Percentiles rank a stretch among this genome's conserved stretches.
Evolutionary conservation across 1,139 yeast species (phyloP).

Genomic region (Lodderomyces pseudojiufengensis): DNA sequence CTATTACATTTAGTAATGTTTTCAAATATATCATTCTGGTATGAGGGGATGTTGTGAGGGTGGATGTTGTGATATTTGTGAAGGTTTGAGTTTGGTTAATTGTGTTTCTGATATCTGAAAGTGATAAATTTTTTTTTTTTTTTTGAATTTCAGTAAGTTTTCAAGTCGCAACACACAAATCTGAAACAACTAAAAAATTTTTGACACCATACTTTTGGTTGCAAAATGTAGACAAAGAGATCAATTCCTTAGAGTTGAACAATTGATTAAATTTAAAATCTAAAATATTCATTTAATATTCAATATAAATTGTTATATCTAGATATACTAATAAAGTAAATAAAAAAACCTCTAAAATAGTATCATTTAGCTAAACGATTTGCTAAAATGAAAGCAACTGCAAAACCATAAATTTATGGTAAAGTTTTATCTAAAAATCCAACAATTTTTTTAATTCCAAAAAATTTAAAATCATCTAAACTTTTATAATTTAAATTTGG

Average conservation of each 20-base stretch:
- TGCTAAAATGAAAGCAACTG: background rate
- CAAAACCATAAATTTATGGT: background rate
- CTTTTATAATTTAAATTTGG: slow-evolving; percentile 12
- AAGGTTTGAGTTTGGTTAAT: too few species aligned
- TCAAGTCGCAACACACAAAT: background rate
- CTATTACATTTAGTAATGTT: slow-evolving; percentile 84
- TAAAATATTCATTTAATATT: too few species aligned
- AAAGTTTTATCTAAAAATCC: slow-evolving; percentile 26
- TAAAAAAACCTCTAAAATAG: background rate
- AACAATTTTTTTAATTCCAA: slow-evolving; percentile 25
- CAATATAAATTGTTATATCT: too few species aligned
- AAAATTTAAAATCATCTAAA: slow-evolving; percentile 22
- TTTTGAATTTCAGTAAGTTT: background rate
- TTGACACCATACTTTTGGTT: too few species aligned
- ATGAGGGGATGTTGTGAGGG: background rate
- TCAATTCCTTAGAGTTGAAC: too few species aligned
- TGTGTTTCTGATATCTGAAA: too few species aligned
- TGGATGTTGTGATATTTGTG: too few species aligned
- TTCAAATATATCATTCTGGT: slow-evolving; percentile 74
- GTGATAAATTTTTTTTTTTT: background rate
- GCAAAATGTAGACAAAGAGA: too few species aligned
- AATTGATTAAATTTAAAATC: too few species aligned
- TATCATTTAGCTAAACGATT: background rate
- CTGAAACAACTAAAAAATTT: background rate
- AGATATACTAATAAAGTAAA: too few species aligned